phyloP scores from a whole-genome alignment of 2,329 filamentous ascomycete species.

The Exophiala aquamarina region DNA sequence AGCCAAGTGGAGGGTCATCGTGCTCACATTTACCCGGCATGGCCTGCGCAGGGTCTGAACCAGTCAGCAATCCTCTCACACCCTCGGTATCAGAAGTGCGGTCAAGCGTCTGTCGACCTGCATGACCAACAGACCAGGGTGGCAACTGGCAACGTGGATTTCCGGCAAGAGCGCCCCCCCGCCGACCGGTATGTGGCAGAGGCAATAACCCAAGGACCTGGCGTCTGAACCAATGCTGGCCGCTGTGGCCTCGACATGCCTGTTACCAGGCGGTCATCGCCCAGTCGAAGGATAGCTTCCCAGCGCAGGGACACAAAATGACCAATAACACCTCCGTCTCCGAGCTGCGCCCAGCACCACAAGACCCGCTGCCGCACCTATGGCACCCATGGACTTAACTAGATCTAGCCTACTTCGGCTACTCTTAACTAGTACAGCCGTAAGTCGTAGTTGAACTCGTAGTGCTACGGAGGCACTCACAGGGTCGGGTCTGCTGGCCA shows the following conservation, averaged over 20 bases:
- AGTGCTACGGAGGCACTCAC: background rate
- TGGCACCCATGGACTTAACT: background rate
- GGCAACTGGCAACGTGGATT: no score
- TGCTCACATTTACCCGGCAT: conserved; percentile 3
- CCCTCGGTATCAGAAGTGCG: no score
- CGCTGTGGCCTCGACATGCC: background rate
- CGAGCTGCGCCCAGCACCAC: conserved; percentile 1
- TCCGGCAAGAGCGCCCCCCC: no score
- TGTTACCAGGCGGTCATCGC: background rate
- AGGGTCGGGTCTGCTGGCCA: conserved; percentile 2
- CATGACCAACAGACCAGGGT: no score
- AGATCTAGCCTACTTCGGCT: background rate
- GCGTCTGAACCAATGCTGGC: background rate
- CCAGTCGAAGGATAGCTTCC: background rate
- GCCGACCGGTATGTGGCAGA: background rate
- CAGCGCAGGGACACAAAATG: background rate
- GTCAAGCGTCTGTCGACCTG: no score
- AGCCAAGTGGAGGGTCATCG: background rate
- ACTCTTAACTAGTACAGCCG: background rate
- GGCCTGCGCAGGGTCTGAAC: no score
- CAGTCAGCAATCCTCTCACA: no score
- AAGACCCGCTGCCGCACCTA: background rate
- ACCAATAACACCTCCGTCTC: background rate
- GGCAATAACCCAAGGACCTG: background rate
- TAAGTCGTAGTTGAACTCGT: background rate